Conservation (phyloP, 331 rosid species). For the Acacia concinna region DNA sequence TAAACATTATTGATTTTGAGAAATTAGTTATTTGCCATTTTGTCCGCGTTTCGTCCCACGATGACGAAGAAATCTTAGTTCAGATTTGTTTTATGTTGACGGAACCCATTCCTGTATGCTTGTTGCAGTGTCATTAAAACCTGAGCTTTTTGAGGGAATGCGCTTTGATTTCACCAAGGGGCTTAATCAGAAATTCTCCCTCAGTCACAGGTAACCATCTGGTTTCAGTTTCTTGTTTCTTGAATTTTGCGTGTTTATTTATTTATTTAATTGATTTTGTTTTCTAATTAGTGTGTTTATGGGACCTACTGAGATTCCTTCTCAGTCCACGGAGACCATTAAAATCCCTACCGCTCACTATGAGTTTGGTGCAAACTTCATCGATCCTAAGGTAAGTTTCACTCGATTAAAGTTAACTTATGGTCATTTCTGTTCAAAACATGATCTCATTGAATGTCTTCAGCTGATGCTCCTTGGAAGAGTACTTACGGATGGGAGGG, state of each 20-base stretch:
- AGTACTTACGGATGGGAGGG: slow-evolving; percentile 80
- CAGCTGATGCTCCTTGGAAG: slow-evolving; percentile 96
- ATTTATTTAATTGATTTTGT: slow-evolving; percentile 8
- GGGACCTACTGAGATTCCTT: slow-evolving; percentile 93
- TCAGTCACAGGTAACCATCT: slow-evolving; percentile 80
- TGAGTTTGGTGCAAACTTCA: slow-evolving; percentile 91
- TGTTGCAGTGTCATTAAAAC: slow-evolving; percentile 83
- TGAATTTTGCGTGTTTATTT: background rate
- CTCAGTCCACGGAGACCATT: slow-evolving; percentile 82
- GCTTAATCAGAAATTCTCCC: slow-evolving; percentile 86
- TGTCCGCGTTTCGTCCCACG: background rate
- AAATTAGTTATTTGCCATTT: background rate
- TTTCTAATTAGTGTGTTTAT: slow-evolving; percentile 62
- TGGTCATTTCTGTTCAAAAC: background rate
- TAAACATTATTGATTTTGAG: background rate
- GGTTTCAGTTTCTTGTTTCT: background rate
- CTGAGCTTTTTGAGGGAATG: slow-evolving; percentile 91
- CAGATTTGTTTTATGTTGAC: background rate
- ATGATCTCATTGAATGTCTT: slow-evolving; percentile 14
- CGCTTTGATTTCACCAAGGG: slow-evolving; percentile 92
- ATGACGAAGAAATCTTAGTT: background rate
- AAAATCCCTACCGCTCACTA: slow-evolving; percentile 88
- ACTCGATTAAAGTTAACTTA: background rate
- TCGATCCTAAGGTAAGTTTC: slow-evolving; percentile 76
- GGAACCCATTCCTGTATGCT: background rate